Evolutionary conservation across 495 filamentous ascomycete species (phyloP), one percentile per base, ranked within the genome.

Genomic region (Hypoxylon trugodes): DNA sequence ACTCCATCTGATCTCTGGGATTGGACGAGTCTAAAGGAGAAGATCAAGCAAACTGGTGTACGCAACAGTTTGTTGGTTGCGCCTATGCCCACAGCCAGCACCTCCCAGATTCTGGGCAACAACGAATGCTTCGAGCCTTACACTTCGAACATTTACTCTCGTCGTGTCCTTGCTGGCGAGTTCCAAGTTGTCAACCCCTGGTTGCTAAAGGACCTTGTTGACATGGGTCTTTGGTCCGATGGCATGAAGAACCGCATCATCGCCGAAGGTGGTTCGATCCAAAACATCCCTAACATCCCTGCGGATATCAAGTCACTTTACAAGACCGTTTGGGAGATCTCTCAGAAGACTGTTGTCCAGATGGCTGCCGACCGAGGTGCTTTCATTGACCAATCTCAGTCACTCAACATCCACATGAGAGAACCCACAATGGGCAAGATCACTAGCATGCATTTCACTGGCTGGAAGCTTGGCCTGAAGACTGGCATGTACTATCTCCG

Each of bases 241-340:
- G 93, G 92, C 83, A 98, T 98, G 95, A 98, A 98, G 86, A 98
- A 98, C 82, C 92, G 95, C 66, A 98, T 98, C 82, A 98, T 98
- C 69, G 89, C 95, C 60, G 94, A 95, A 43, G 92, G 92, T 63
- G 95, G 95, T 47, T 96, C 92, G 6, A 93, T 98, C 61, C 95
- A 98, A 78, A 92, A 93, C 77, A 91, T 98, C 61, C 89, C 93
- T 67, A 97, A 94, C 77, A 96, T 98, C 55, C 95, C 95, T 30
- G 84, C 89, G 22, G 95, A 98, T 64, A 90, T 96, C 85, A 98
- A 98, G 82, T 85, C 90, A 6, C 85, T 98, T 10, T 98, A 98
- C 86, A 98, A 98, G 86, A 98, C 95, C 18, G 95, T 98, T 13
- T 98, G 95, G 95, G 95, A 98, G 73, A 97, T 98, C 66, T 94